These are phyloP conservation scores for Phytophthora sojae DNA, from an alignment of 352 stramenopile genomes.

Conservation along the genomic window DNA sequence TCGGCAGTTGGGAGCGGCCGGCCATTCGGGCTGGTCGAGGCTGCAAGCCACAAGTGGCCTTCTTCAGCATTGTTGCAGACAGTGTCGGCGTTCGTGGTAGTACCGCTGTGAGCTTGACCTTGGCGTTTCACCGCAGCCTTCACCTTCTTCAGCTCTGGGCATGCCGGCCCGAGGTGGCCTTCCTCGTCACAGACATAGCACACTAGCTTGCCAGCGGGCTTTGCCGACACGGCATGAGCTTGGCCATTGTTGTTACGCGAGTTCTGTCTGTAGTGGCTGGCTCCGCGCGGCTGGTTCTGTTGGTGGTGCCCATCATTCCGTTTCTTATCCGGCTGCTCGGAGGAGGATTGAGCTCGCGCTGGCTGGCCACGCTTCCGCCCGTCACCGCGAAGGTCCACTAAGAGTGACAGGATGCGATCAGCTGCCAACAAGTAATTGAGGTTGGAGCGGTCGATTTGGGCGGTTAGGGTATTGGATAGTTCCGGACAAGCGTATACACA, in stretches of 20 bases:
- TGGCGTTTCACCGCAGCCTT: constrained; percentile 2
- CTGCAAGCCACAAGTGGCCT: not conserved
- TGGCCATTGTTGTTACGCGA: not conserved
- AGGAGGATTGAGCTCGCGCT: not conserved
- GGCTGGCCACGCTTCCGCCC: not conserved
- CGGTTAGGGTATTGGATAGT: constrained; percentile 7
- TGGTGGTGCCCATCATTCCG: too few species aligned
- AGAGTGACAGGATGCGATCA: constrained; percentile 3
- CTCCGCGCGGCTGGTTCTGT: not conserved
- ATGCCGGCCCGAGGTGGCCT: constrained; percentile 6
- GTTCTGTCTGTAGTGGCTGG: constrained; percentile 1
- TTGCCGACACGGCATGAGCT: constrained; percentile 1
- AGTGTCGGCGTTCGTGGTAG: constrained; percentile 2
- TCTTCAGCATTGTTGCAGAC: not conserved
- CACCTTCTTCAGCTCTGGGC: constrained; percentile 1
- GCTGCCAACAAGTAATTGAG: not conserved
- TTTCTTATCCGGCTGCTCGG: not conserved
- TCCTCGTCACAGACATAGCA: constrained; percentile 26
- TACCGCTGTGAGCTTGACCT: constrained; percentile 8
- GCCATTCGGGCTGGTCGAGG: not conserved
- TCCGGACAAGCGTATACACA: constrained; percentile 14
- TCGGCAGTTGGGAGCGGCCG: not conserved
- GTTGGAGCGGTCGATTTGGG: constrained; percentile 5
- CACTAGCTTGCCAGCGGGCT: not conserved
- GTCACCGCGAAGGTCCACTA: constrained; percentile 4